phyloP scores from a whole-genome alignment of 1,284 basidiomycete species.

The Cerioporus squamosus region DNA sequence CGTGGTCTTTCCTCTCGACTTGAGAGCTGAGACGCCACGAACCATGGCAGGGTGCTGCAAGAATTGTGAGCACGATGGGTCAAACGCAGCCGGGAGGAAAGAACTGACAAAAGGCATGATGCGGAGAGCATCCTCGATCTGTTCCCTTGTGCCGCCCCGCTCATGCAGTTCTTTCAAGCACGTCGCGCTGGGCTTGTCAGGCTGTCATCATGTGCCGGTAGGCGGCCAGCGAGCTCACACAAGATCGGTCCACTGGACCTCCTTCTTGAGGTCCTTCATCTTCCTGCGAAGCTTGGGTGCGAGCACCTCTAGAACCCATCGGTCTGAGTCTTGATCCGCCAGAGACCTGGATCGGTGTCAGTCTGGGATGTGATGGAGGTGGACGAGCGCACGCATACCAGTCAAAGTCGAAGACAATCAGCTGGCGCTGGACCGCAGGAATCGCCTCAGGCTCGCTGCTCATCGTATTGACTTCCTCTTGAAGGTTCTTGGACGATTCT shows the following conservation, averaged over 20 bases:
- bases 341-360: conserved; percentile 61
- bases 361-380: not conserved
- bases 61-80: conserved; percentile 1
- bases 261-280: conserved; percentile 73
- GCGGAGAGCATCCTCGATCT: conserved; percentile 80
- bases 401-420: conserved; percentile 97
- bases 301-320: conserved; percentile 95
- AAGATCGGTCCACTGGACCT: conserved; percentile 92
- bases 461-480: no score
- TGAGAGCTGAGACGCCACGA: conserved; percentile 81
- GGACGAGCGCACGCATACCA: conserved; percentile 60
- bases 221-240: conserved; percentile 61
- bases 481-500: no score
- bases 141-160: conserved; percentile 68
- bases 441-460: conserved; percentile 17
- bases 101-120: conserved; percentile 85
- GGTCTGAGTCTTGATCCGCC: conserved; percentile 96
- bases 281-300: conserved; percentile 84
- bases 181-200: conserved; percentile 51
- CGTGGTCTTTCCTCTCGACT: conserved; percentile 71
- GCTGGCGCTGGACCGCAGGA: conserved; percentile 61
- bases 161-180: conserved; percentile 74
- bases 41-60: conserved; percentile 94
- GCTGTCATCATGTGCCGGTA: not conserved
- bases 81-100: not conserved